phyloP scores from a whole-genome alignment of 257 asterid genomes.

The Plantago elongata region DNA sequence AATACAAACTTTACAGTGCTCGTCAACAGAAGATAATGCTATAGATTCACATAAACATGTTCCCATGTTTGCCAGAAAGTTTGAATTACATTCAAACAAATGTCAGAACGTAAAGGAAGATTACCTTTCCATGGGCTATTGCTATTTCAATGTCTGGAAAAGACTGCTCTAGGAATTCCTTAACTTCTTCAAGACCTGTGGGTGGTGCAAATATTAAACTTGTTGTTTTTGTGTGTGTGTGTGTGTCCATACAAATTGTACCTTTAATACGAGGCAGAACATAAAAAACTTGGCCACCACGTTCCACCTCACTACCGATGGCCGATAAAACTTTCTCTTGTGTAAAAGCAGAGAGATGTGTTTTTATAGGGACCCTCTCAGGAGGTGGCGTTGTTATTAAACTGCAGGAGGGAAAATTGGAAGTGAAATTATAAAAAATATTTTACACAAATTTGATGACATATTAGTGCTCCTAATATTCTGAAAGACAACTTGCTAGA shows the following conservation, averaged over 20 bases:
- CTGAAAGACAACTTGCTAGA: slow-evolving; percentile 16
- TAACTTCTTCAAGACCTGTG: slow-evolving; percentile 89
- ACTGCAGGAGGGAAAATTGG: slow-evolving; percentile 42
- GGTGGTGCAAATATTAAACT: slow-evolving; percentile 22
- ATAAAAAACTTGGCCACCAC: slow-evolving; percentile 89
- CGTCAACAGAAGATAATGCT: too few species aligned
- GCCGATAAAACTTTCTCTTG: slow-evolving; percentile 74
- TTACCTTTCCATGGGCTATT: slow-evolving; percentile 97
- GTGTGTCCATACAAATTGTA: slow-evolving; percentile 21
- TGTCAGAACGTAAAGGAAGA: slow-evolving; percentile 16
- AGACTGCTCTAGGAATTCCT: slow-evolving; percentile 64
- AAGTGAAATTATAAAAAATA: slow-evolving; percentile 6
- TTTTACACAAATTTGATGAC: slow-evolving; percentile 9
- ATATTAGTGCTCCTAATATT: slow-evolving; percentile 13
- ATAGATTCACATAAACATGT: slow-evolving; percentile 3
- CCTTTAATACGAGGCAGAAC: slow-evolving; percentile 98
- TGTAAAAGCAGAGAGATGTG: slow-evolving; percentile 78
- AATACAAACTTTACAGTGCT: too few species aligned
- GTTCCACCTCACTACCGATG: slow-evolving; percentile 78
- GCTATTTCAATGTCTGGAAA: slow-evolving; percentile 82
- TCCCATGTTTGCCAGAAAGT: slow-evolving; percentile 11
- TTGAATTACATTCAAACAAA: slow-evolving; percentile 11
- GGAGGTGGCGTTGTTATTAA: slow-evolving; percentile 95
- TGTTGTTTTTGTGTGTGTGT: slow-evolving; percentile 13
- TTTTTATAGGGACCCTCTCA: slow-evolving; percentile 93